Evolutionary conservation across 2,329 filamentous ascomycete genomes (phyloP), one percentile per base, ranked within the genome.

Genomic region (Fusarium clavum): DNA sequence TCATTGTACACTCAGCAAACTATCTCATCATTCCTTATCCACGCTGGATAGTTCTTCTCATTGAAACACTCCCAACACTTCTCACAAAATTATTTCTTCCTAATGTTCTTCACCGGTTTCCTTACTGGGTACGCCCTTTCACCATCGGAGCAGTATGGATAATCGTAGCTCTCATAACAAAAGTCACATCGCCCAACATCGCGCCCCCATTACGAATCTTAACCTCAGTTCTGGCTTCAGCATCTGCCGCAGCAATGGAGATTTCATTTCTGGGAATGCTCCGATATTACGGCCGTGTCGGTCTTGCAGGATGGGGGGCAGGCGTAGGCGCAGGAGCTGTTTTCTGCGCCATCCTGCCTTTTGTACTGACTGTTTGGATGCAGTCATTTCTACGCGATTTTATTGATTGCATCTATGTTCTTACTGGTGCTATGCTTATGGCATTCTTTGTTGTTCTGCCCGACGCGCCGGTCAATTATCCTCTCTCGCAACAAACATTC

Each of bases 21-120:
- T 80, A 81, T 46, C 77, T 80, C 65, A 77, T 79, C 49, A 74
- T 80, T 49, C 78, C 79, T 0, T 80, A 77, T 46, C 73, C 78
- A 2, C 73, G 76, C 34, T 75, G 76, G 52, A 52, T 74, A 47
- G 77, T 81, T 51, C 40, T 78, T 32, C 62, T 80, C 44, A 73
- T 81, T 29, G 76, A 80, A 49, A 67, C 73, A 6, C 43, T 79
- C 2, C 78, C 79, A 8, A 74, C 70, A 14, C 58, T 81, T 9
- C 43, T 65, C 12, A 63, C 68, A n/a, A 81, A 79, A 40, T 60
- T 77, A 22, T 8, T 72, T 10, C 53, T 79, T 43, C 73, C 78
- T 22, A 64, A 78, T 56, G 12, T 77, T 57, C 64, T 80, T 34
- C 70, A 73, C 44, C 58, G 72, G 34, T 59, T 75, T 6, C 76